Conservation (phyloP, 1,139 yeast species). For the Magnusiomyces paraingens region DNA sequence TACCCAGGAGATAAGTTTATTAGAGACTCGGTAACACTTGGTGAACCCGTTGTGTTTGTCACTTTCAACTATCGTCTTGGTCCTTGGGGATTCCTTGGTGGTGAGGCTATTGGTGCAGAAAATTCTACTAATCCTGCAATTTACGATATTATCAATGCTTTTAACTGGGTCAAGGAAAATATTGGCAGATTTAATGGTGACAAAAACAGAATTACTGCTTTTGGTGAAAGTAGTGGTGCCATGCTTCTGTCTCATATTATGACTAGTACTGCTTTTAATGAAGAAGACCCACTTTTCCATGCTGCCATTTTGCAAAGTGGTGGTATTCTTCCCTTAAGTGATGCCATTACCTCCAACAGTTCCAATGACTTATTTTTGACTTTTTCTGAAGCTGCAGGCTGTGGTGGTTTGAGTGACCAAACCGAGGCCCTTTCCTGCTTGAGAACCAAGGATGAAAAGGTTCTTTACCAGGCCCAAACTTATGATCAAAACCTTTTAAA, state of each 20-base stretch:
- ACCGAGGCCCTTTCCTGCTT: slow-evolving; percentile 19
- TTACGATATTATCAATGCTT: slow-evolving; percentile 33
- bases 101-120: slow-evolving; percentile 20
- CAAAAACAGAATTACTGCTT: slow-evolving; percentile 31
- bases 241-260: slow-evolving; percentile 30
- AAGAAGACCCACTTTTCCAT: slow-evolving; percentile 21
- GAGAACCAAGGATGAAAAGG: slow-evolving; percentile 11
- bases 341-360: slow-evolving; percentile 6
- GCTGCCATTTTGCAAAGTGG: slow-evolving; percentile 26
- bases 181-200: slow-evolving; percentile 37
- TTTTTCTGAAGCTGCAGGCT: slow-evolving; percentile 16
- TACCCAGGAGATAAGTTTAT: slow-evolving; percentile 15
- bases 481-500: slow-evolving; percentile 10
- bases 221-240: slow-evolving; percentile 39
- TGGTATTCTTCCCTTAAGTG: slow-evolving; percentile 13
- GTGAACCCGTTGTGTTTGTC: slow-evolving; percentile 18
- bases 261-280: slow-evolving; percentile 22
- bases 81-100: slow-evolving; percentile 30
- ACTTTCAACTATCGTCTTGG: slow-evolving; percentile 26
- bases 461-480: slow-evolving; percentile 15
- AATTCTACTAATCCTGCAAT: slow-evolving; percentile 29
- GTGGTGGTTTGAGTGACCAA: slow-evolving; percentile 7
- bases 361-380: slow-evolving; percentile 19
- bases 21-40: slow-evolving; percentile 15
- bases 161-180: slow-evolving; percentile 35